Evolutionary conservation across 1,139 yeast species (phyloP), one percentile per base, ranked within the genome.

Genomic region (Lodderomyces parapsilosis): DNA sequence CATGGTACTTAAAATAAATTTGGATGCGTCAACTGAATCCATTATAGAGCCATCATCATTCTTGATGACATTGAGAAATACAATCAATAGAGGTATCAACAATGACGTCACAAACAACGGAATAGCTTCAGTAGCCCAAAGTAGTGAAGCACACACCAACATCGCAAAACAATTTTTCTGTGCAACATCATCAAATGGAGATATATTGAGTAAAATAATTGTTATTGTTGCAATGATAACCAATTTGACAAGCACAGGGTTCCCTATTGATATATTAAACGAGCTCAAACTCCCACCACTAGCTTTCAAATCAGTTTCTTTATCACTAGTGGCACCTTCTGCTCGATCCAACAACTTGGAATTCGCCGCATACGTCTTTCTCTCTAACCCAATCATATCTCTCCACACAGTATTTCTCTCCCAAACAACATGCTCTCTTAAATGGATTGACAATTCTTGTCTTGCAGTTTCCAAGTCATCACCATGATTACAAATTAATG

Each of bases 311-410:
- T 52, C 50, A 2, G 36, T 41, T 17, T 47, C 43, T 37, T 49
- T 47, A 18, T 47, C 55, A 24, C 52, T 50, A 15, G 43, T 47
- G n/a, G 55, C 48, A 13, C 55, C 48, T 18, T 46, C 48, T 6
- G 46, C 43, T 8, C 49, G 38, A 25, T 51, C 44, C 1, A 46
- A 39, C 24, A 52, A 42, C 41, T 51, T 53, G 2, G 64, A 53
- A 42, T 60, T 65, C 5, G 78, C 77, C 6, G 77, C 77, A 45
- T 70, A 68, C 19, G 65, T 57, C 47, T 74, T 82, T 57, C 95
- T 79, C 62, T 91, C 96, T 57, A 90, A 66, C 10, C 93, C 93
- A 59, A 90, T 84, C 88, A 91, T 84, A 56, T 82, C 87, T 55
- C 83, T 77, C 88, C 88, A 83, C 5, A 82, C 82, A 0, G 86